These are phyloP conservation scores for Rhododendron molle DNA, from an alignment of 148 eudicot species.

Conservation along the genomic window DNA sequence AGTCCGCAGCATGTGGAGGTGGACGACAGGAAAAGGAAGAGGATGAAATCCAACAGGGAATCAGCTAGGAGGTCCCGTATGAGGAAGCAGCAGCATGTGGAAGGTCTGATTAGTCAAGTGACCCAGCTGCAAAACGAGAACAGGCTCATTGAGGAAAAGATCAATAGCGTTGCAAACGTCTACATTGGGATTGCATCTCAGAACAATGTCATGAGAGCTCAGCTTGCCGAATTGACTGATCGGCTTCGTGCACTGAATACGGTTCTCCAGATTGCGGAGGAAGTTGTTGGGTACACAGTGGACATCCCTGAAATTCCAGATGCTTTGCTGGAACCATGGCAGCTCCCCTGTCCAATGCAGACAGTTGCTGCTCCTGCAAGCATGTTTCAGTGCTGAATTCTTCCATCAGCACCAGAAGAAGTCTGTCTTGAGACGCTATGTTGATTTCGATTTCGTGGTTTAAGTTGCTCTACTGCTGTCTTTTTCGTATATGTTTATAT, in stretches of 20 bases:
- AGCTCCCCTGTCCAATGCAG: constrained; percentile 70
- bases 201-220: constrained; percentile 78
- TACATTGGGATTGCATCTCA: constrained; percentile 46
- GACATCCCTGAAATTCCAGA: constrained; percentile 79
- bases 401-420: neutral
- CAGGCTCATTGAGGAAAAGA: constrained; percentile 29
- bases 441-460: neutral
- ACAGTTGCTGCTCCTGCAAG: constrained; percentile 44
- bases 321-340: constrained; percentile 83
- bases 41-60: constrained; percentile 85
- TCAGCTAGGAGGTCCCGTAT: constrained; percentile 79
- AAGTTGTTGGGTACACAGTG: constrained; percentile 59
- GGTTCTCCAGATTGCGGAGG: constrained; percentile 58
- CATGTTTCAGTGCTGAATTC: constrained; percentile 44
- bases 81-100: constrained; percentile 77
- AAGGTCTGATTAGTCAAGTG: constrained; percentile 42
- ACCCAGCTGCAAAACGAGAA: constrained; percentile 49
- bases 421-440: neutral
- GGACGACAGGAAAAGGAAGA: constrained; percentile 73
- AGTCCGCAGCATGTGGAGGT: constrained; percentile 37
- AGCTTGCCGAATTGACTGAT: constrained; percentile 64
- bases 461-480: neutral
- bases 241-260: constrained; percentile 60
- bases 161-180: constrained; percentile 31
- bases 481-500: neutral